Base-by-base conservation (phyloP, 2,329 filamentous ascomycete species). In the Colletotrichum eremochloae region DNA sequence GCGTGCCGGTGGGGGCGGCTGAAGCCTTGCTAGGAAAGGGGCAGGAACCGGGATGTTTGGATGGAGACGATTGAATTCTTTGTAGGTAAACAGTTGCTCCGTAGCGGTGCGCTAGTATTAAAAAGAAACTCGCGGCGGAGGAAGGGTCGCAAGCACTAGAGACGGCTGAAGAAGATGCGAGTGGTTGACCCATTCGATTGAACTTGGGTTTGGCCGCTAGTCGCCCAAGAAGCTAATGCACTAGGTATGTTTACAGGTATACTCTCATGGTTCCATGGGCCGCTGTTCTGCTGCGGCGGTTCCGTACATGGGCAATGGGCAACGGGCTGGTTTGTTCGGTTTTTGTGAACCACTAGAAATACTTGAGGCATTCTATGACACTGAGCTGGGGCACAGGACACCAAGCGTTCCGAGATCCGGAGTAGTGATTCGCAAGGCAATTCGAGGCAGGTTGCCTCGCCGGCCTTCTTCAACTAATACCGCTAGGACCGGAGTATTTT, bases 1-100 rank as follows among this genome's bases (percentile, higher is more conserved):
- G 69, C 66, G 58, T 72, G 69, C 33, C 53, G 24, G 69, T 72
- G 69, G 69, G 53, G 69, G 33, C 69, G 52, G 66, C 36, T 48
- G 31, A 69, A 58, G 50, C 18, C 33, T 29, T 50, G 64, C 20
- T 38, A 31, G 46, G 46, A 63, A 31, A 50, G 44, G 62, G 33
- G 33, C 44, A 11, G 55, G 36, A n/a, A 14, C 20, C 36, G 40
- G 40, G 7, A n/a, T 52, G 29, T 44, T 71, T 71, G 24, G 58
- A 72, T 72, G 66, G 69, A 40, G 52, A 68, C 65, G 48, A 61
- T 55, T 57, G 60, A 44, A 61, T 69, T 63, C 50, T 56, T 69
- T 63, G 66, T 69, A 72, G 42, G 69, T 72, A 69, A 72, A 55
- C 44, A 60, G 31, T 42, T 60, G 38, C 57, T 63, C 64, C 36